Evolutionary conservation across 257 asterid species (phyloP).

Genomic region (Nyctanthes arbortristis): DNA sequence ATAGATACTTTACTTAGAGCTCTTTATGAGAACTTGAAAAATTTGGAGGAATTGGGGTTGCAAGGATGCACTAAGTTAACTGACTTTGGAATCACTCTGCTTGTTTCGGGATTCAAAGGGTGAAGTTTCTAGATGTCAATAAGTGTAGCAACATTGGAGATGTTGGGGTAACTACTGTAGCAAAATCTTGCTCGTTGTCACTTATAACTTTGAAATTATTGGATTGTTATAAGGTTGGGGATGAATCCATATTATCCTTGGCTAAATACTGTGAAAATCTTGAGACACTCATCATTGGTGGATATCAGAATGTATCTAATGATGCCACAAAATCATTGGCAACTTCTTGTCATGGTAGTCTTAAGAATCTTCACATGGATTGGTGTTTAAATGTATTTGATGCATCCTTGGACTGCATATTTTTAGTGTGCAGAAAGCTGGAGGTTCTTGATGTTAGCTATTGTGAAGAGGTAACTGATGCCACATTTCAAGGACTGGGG

Average conservation of each 20-base stretch:
- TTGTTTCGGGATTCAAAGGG: constrained; percentile 64
- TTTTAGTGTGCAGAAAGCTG: too few relatives aligned
- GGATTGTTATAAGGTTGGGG: constrained; percentile 79
- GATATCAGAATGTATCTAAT: constrained; percentile 69
- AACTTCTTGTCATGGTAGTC: constrained; percentile 51
- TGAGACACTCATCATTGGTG: too few relatives aligned
- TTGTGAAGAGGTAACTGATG: constrained; percentile 85
- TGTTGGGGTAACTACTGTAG: too few relatives aligned
- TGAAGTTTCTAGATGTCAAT: constrained; percentile 66
- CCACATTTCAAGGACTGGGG: constrained; percentile 68
- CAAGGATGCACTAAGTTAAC: constrained; percentile 76
- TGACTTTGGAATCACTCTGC: constrained; percentile 67
- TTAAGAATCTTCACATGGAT: constrained; percentile 83
- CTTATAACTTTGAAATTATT: constrained; percentile 64
- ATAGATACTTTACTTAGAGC: constrained; percentile 55
- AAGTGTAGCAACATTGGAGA: constrained; percentile 81
- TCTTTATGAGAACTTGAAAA: constrained; percentile 67
- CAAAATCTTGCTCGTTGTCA: constrained; percentile 62
- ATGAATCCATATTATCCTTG: constrained; percentile 58
- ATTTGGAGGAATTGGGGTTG: constrained; percentile 66
- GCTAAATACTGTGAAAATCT: too few relatives aligned
- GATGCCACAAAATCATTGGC: constrained; percentile 68
- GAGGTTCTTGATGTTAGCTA: constrained; percentile 85
- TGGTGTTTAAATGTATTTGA: constrained; percentile 83
- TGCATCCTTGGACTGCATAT: too few relatives aligned